phyloP scores from a whole-genome alignment of 192 early-diverging fungal genomes.

The Backusella liffmaniae region DNA sequence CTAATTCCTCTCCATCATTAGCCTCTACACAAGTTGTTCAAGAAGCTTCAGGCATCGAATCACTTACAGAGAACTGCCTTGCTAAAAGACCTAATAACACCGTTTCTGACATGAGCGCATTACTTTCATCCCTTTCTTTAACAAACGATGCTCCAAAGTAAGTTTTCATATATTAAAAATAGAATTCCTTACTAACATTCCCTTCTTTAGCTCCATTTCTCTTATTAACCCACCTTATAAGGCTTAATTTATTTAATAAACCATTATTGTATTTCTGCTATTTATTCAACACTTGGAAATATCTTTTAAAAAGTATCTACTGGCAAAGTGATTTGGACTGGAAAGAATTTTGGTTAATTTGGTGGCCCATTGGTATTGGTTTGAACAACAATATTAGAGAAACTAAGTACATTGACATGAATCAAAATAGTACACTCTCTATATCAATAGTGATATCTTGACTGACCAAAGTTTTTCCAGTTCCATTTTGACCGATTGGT shows the following conservation, averaged over 20 bases:
- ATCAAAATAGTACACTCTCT: no score
- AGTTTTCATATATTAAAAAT: background rate
- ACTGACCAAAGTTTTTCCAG: no score
- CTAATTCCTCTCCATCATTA: background rate
- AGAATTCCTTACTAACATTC: background rate
- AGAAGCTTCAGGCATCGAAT: background rate
- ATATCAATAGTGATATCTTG: no score
- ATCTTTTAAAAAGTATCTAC: no score
- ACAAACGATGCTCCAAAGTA: background rate
- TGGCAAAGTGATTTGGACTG: no score
- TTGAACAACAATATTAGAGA: no score
- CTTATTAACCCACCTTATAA: constrained; percentile 14
- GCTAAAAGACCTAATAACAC: constrained; percentile 5
- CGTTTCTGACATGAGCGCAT: background rate
- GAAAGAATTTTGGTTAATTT: no score
- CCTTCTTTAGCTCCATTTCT: background rate
- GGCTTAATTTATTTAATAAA: background rate
- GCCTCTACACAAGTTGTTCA: background rate
- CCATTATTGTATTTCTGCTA: background rate
- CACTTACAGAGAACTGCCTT: background rate
- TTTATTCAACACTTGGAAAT: background rate
- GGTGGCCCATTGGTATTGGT: no score
- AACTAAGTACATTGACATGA: no score
- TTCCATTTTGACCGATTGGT: no score
- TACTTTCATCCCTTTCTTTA: constrained; percentile 1